These are phyloP conservation scores for Salvia splendens DNA, from an alignment of 257 asterid species.

Conservation along the genomic window DNA sequence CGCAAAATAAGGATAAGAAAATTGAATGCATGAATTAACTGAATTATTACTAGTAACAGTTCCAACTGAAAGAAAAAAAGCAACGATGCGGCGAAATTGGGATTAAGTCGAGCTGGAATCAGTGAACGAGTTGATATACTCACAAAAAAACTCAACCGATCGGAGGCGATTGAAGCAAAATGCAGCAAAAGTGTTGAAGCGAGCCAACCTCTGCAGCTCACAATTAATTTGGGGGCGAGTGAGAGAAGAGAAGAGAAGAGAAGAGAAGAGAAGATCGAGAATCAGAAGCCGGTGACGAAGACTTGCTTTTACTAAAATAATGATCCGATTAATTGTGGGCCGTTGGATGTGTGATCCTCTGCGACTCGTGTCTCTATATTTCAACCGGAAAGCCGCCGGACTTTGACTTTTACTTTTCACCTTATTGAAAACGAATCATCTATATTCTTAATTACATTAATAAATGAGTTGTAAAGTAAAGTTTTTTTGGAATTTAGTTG, in stretches of 20 bases:
- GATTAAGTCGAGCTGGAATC: background rate
- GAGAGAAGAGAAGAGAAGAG: conserved; percentile 10
- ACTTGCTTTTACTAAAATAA: conserved; percentile 7
- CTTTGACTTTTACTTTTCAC: conserved; percentile 9
- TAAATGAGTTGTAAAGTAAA: no score
- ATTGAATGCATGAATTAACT: background rate
- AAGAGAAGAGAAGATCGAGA: conserved; percentile 20
- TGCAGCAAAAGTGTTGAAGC: background rate
- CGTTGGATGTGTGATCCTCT: conserved; percentile 13
- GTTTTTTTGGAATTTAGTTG: no score
- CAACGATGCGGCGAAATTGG: background rate
- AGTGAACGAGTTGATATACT: background rate
- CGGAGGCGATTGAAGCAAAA: background rate
- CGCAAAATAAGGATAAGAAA: background rate
- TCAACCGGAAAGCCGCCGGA: background rate
- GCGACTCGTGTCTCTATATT: background rate
- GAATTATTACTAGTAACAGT: background rate
- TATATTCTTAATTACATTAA: no score
- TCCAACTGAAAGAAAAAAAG: background rate
- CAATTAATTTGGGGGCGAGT: conserved; percentile 2
- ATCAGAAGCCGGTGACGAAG: conserved; percentile 33
- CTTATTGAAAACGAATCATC: no score
- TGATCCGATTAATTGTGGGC: conserved; percentile 16
- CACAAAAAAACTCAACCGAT: conserved; percentile 1
- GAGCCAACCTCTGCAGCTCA: background rate